A percentile compares a stretch with the other conserved stretches of the same genome.
Evolutionary conservation across 805 yeast genomes (phyloP).

Genomic region (Yamadazyma tumulicola): DNA sequence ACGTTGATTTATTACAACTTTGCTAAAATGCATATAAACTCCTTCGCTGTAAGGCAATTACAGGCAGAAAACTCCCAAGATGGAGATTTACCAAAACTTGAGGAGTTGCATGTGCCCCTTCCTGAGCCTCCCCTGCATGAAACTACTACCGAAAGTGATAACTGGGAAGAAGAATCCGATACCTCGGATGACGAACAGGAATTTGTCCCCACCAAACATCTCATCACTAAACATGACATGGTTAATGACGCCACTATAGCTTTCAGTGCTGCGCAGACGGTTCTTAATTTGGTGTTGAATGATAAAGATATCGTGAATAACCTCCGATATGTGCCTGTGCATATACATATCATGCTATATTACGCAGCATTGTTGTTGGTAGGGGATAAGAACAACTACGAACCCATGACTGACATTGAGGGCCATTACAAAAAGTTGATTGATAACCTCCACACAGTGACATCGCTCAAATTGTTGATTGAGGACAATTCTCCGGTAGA

Average conservation of each 20-base stretch:
- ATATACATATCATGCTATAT: constrained; percentile 67
- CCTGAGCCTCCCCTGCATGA: constrained; percentile 3
- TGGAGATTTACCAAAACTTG: constrained; percentile 32
- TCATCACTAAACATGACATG: constrained; percentile 30
- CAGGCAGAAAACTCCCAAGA: constrained; percentile 23
- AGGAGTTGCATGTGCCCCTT: constrained; percentile 10
- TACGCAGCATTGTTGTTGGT: constrained; percentile 56
- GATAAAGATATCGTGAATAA: constrained; percentile 57
- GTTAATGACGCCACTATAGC: constrained; percentile 48
- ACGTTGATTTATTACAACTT: constrained; percentile 68
- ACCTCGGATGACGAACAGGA: constrained; percentile 24
- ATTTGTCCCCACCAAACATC: constrained; percentile 30
- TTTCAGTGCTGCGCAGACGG: constrained; percentile 58
- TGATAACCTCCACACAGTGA: constrained; percentile 40
- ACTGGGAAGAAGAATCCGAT: constrained; percentile 13
- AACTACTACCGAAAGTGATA: constrained; percentile 2
- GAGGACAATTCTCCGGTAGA: constrained; percentile 50
- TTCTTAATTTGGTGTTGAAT: constrained; percentile 53
- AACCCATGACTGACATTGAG: constrained; percentile 8
- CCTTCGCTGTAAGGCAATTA: constrained; percentile 43
- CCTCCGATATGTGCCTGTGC: constrained; percentile 65
- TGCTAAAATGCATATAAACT: constrained; percentile 72
- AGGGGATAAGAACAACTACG: constrained; percentile 17
- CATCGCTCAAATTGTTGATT: constrained; percentile 41
- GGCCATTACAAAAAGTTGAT: constrained; percentile 26